Evolutionary conservation across 768 basidiomycete species (phyloP), one percentile per base, ranked within the genome.

Genomic region (Boletus reticuloceps): DNA sequence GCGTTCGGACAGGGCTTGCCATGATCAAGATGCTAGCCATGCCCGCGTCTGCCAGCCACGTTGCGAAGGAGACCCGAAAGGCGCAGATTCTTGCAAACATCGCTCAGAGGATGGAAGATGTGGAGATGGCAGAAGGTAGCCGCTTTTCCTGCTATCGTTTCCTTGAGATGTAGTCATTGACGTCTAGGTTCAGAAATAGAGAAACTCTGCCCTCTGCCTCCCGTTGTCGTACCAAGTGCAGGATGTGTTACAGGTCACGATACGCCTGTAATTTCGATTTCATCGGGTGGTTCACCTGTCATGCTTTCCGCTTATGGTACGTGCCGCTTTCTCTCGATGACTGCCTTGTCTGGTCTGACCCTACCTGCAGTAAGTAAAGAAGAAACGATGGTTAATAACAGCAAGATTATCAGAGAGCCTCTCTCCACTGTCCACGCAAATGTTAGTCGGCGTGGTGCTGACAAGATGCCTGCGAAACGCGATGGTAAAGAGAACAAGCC

Each of bases 401-500:
- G n/a, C 29, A 19, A 31, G 13, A 46, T 52, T 20, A 19, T 45
- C 47, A 55, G 54, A 39, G 54, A 46, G 1, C 38, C 47, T 22
- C 49, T 47, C 27, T 34, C 43, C 36, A 17, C 32, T 52, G 22
- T 55, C 22, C 31, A 16, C 16, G 29, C 34, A 8, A 58, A 53
- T 27, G 20, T 11, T 39, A n/a, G 5, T 42, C 63, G 44, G 51
- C 49, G 49, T 53, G 19, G 53, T 11, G 55, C 64, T 47, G 32
- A 34, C 29, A 49, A 47, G n/a, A 55, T 42, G 40, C 25, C 38
- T 17, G n/a, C 47, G 34, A 59, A 41, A 12, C 31, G 47, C 29
- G 51, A 42, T 46, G 46, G 46, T 22, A 60, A 69, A 38, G 67
- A 67, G 47, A 66, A 66, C 39, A 42, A 31, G 20, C 2, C 51